Evolutionary conservation across 78 protist species (phyloP), one percentile per base, ranked within the genome.

Genomic region (Emiliania huxleyi): DNA sequence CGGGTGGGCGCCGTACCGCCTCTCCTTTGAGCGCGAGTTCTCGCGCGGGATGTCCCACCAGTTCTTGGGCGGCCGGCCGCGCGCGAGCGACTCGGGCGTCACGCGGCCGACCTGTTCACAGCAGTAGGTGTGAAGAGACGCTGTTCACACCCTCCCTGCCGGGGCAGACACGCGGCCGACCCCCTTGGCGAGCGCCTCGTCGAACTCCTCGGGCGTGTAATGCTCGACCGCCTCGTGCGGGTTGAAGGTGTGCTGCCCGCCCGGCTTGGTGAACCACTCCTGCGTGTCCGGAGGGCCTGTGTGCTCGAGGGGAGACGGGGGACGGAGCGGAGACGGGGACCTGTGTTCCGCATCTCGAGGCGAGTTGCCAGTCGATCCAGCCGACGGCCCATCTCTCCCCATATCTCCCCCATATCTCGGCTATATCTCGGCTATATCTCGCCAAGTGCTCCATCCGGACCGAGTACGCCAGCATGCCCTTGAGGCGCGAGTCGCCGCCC

Each of bases 11-110:
- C 89, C 89, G 23, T 44, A 81, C 56, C 1, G 35, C 29, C 89
- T 33, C 89, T 81, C 89, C 40, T 23, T 3, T 21, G 40, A 29
- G 48, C 56, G 55, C 29, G 56, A 44, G 89, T 81, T 81, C 55
- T 44, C 89, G 56, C 89, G 49, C 55, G 89, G 89, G 49, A 81
- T 81, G n/a, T 81, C 89, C 40, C 23, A 23, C 56, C 48, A 81
- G 40, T 40, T 81, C 23, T 38, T 33, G 23, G 89, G 89, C 42
- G 89, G 89, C 56, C 56, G 49, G 37, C 89, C 89, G 23, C 18
- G n/a, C 38, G 5, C 1, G 48, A 81, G 89, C 56, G 89, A 81
- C 40, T 42, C 89, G 25, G 3, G 38, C 55, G 89, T 81, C 56
- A 81, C 89, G 29, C 89, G 48, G 48, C 87, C 87, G n/a, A n/a